phyloP scores from a whole-genome alignment of 2,329 filamentous ascomycete genomes.

The Alternaria tenuissima region DNA sequence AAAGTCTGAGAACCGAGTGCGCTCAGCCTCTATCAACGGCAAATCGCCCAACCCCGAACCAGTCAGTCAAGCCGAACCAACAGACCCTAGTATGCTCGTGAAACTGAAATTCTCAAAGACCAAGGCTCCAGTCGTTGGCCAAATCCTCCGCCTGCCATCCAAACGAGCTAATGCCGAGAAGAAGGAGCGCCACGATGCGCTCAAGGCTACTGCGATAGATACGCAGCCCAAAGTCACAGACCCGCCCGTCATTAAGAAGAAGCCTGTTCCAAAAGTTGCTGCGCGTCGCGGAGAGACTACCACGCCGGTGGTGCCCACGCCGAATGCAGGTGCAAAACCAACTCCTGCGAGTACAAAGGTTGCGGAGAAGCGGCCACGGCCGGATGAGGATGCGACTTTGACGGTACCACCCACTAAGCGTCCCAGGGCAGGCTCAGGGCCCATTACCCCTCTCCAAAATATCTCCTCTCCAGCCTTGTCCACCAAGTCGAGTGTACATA shows the following conservation, averaged over 20 bases:
- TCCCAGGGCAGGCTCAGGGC: constrained; percentile 39
- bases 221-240: constrained; percentile 32
- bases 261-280: constrained; percentile 37
- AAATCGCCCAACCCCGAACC: constrained; percentile 34
- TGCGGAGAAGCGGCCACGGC: constrained; percentile 47
- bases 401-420: constrained; percentile 42
- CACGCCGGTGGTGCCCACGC: constrained; percentile 20
- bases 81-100: constrained; percentile 51
- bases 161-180: constrained; percentile 33
- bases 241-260: constrained; percentile 31
- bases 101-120: constrained; percentile 62
- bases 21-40: constrained; percentile 37
- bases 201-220: constrained; percentile 28
- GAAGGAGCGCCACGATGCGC: constrained; percentile 37
- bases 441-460: constrained; percentile 43
- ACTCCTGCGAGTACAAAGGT: constrained; percentile 23
- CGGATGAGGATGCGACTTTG: constrained; percentile 39
- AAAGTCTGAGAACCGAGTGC: constrained; percentile 35
- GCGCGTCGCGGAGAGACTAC: constrained; percentile 34
- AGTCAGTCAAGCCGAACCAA: constrained; percentile 19
- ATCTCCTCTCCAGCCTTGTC: constrained; percentile 41
- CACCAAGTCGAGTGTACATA: constrained; percentile 43
- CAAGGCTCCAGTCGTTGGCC: constrained; percentile 58
- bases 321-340: constrained; percentile 19
- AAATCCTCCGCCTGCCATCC: constrained; percentile 44